Base-by-base conservation (phyloP, 2,329 filamentous ascomycete species). In the Cladophialophora psammophila region DNA sequence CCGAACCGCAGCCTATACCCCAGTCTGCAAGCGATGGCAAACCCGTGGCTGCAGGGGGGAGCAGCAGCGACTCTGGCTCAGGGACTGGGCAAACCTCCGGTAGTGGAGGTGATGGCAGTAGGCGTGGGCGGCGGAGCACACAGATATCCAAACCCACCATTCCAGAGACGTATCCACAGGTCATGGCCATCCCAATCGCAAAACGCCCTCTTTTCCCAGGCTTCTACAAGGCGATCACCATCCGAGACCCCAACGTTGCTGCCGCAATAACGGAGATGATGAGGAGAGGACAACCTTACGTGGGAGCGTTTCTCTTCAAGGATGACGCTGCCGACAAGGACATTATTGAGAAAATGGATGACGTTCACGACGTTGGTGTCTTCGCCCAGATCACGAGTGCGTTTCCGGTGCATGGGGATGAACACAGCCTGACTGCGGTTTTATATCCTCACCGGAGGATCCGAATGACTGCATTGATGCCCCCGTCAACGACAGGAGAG, bases 181-280 rank as follows among this genome's bases (percentile, higher is more conserved):
- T 99, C 63, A 92, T 99, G 86, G 94, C 94, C 1, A 96, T 99
- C 64, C 95, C 95, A 7, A 97, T 99, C 74, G 91, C 93, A 34
- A 93, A 96, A 78, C 87, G 95, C 61, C 95, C 95, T 10, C 83
- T 99, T 12, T 99, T 98, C 80, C 95, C 95, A 0, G 95, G 95
- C 1, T 99, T 98, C 80, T 99, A 99, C 83, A 99, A 99, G 81
- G 94, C 95, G 9, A 95, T 99, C 73, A 99, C 94, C 3, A 96
- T 99, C 73, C 90, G 92, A 76, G 93, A 99, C 75, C 92, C 91
- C 18, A 91, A 95, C 73, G 95, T 99, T 40, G 91, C 94, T 13
- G 89, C 90, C 45, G 95, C 95, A 26, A 96, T 99, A 72, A 91
- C 94, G 66, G 96, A 99, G 77, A 95, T 97, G 86, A 92, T 98